Conservation (phyloP, 2,329 filamentous ascomycete species). For the Rhytidhysteron rufulum region DNA sequence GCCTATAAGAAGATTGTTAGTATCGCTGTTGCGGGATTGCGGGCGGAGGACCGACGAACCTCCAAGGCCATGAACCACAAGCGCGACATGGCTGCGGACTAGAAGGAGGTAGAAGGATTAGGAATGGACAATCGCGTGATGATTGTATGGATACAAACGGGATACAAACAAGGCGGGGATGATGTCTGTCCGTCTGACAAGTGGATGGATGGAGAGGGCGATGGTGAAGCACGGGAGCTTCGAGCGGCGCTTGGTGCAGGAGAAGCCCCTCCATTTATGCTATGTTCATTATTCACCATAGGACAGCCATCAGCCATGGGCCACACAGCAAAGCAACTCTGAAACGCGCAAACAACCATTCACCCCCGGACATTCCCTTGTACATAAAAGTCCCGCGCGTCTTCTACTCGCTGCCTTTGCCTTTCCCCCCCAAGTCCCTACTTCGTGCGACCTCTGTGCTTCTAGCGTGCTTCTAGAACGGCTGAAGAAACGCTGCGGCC, state of each 20-base stretch:
- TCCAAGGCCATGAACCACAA: slow-evolving; percentile 31
- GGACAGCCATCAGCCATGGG: not conserved
- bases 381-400: too few relatives aligned
- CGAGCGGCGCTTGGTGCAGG: not conserved
- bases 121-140: not conserved
- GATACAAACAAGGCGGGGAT: too few relatives aligned
- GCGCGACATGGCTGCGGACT: slow-evolving; percentile 10
- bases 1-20: slow-evolving; percentile 20
- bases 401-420: not conserved
- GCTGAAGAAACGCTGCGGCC: not conserved
- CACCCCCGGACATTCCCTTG: not conserved
- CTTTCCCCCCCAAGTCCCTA: not conserved
- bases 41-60: slow-evolving; percentile 16
- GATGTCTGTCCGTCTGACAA: too few relatives aligned
- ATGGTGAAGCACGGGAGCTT: too few relatives aligned
- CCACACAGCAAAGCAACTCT: not conserved
- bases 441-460: not conserved
- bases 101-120: not conserved
- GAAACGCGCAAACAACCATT: not conserved
- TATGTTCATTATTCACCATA: not conserved
- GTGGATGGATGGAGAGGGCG: too few relatives aligned
- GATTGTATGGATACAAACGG: not conserved
- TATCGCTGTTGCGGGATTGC: slow-evolving; percentile 6
- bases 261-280: not conserved
- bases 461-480: slow-evolving; percentile 1